Conservation (phyloP, 1,284 basidiomycete genomes). For the Wallemia hederae region DNA sequence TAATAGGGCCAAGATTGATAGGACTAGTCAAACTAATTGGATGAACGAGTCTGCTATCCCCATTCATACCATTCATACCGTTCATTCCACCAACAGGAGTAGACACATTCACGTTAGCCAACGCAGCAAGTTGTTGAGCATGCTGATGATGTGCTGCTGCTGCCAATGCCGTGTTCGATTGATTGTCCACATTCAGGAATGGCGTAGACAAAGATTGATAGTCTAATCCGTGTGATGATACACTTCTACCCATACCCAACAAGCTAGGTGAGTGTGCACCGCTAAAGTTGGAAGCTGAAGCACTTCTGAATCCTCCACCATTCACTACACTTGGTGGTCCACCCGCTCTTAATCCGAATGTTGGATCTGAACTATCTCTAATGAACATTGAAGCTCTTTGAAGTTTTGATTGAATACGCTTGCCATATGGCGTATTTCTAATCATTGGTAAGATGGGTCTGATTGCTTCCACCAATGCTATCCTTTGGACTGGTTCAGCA, state of each 20-base stretch:
- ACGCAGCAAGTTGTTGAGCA: background rate
- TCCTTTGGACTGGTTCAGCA: slow-evolving; percentile 62
- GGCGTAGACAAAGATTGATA: background rate
- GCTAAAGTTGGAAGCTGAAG: background rate
- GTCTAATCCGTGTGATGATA: background rate
- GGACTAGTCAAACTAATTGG: background rate
- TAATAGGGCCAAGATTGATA: background rate
- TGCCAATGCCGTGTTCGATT: background rate
- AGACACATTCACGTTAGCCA: background rate
- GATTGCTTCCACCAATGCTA: slow-evolving; percentile 52
- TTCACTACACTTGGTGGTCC: background rate
- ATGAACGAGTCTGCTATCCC: background rate
- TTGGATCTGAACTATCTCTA: background rate
- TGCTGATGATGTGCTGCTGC: background rate
- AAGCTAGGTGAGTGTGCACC: background rate
- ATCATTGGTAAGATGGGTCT: slow-evolving; percentile 85
- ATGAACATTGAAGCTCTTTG: slow-evolving; percentile 18
- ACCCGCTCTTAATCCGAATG: background rate
- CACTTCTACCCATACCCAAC: background rate
- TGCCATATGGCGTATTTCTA: slow-evolving; percentile 88
- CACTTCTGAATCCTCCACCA: background rate
- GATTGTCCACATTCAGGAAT: background rate
- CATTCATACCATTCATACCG: background rate
- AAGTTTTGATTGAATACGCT: slow-evolving; percentile 87
- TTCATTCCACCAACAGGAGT: background rate